phyloP scores from a whole-genome alignment of 1,284 basidiomycete genomes.

The Pseudozyma sp. region DNA sequence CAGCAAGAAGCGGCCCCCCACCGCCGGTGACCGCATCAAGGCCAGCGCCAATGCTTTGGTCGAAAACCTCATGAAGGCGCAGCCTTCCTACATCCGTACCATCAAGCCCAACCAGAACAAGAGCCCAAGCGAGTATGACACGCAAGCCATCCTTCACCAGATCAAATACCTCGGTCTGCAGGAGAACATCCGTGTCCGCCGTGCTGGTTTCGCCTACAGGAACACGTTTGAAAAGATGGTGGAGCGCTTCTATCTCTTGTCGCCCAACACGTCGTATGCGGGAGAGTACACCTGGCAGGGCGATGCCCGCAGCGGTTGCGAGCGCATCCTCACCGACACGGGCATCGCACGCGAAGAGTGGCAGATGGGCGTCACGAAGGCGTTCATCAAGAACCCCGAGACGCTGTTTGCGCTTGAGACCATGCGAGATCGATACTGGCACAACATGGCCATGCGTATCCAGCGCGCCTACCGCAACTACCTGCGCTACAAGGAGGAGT shows the following conservation, averaged over 20 bases:
- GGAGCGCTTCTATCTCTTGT: slow-evolving; percentile 87
- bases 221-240: slow-evolving; percentile 99
- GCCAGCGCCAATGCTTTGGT: slow-evolving; percentile 89
- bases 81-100: slow-evolving; percentile 98
- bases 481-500: slow-evolving; percentile 93
- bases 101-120: slow-evolving; percentile 99
- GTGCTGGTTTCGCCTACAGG: slow-evolving; percentile 96
- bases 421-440: slow-evolving; percentile 99
- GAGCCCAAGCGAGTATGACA: slow-evolving; percentile 90
- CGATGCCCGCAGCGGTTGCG: slow-evolving; percentile 89
- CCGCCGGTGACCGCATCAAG: slow-evolving; percentile 98
- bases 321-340: slow-evolving; percentile 91
- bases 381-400: slow-evolving; percentile 99
- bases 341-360: slow-evolving; percentile 96
- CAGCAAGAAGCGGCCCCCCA: slow-evolving; percentile 97
- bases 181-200: slow-evolving; percentile 96
- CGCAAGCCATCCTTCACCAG: slow-evolving; percentile 94
- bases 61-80: slow-evolving; percentile 93
- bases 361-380: slow-evolving; percentile 99
- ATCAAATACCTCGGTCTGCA: slow-evolving; percentile 99
- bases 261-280: slow-evolving; percentile 94
- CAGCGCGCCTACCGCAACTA: slow-evolving; percentile 97
- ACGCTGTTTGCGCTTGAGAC: slow-evolving; percentile 98
- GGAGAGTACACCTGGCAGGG: slow-evolving; percentile 98
- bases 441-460: slow-evolving; percentile 97